These are phyloP conservation scores for Pseudodiploospora longispora DNA, from an alignment of 2,329 filamentous ascomycete genomes.

Conservation along the genomic window DNA sequence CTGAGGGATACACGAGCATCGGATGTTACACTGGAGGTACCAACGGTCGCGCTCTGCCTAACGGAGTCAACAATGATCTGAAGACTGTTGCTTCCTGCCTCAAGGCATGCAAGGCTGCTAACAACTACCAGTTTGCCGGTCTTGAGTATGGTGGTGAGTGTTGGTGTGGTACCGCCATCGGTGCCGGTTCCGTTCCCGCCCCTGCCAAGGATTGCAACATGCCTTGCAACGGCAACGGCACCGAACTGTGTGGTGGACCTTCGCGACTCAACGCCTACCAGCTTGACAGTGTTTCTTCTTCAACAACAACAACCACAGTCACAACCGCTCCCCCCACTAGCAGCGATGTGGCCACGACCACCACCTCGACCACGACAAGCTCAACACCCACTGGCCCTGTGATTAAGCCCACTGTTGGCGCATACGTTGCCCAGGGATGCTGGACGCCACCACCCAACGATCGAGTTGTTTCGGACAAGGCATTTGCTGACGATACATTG, in stretches of 20 bases:
- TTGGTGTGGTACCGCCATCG: constrained; percentile 26
- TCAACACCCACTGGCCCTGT: constrained; percentile 15
- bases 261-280: constrained; percentile 28
- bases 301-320: constrained; percentile 1
- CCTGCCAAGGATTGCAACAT: constrained; percentile 24
- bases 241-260: constrained; percentile 28
- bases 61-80: constrained; percentile 14
- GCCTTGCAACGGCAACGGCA: constrained; percentile 27
- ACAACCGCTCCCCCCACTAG: background rate
- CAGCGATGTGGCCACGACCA: background rate
- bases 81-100: constrained; percentile 27
- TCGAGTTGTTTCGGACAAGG: constrained; percentile 22
- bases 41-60: constrained; percentile 23
- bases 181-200: constrained; percentile 19
- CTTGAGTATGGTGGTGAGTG: constrained; percentile 34
- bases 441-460: constrained; percentile 24
- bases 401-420: constrained; percentile 1
- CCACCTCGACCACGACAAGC: constrained; percentile 17
- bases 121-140: constrained; percentile 23
- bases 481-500: constrained; percentile 24
- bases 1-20: constrained; percentile 25
- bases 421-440: constrained; percentile 28
- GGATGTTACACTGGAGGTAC: constrained; percentile 32
- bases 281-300: constrained; percentile 6
- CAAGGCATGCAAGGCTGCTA: constrained; percentile 21